These are phyloP conservation scores for Ceratonia siliqua DNA, from an alignment of 306 rosid species.

Conservation along the genomic window DNA sequence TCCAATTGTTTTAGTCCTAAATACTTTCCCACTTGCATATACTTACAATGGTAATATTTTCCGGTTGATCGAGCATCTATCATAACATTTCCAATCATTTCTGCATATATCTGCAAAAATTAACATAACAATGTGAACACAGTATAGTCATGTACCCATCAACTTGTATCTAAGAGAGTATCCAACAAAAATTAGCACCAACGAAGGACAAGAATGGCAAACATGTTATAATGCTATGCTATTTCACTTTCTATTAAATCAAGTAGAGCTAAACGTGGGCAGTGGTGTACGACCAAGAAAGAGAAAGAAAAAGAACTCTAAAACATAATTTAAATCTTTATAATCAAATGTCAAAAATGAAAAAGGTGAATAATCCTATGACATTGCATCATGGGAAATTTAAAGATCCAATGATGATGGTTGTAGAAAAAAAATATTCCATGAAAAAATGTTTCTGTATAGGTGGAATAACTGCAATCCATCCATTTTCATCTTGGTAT, in stretches of 20 bases:
- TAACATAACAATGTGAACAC: constrained; percentile 19
- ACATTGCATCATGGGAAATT: not conserved
- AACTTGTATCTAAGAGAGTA: not conserved
- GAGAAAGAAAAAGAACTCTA: too few species aligned
- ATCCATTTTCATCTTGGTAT: constrained; percentile 7
- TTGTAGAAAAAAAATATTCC: not conserved
- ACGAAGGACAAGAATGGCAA: not conserved
- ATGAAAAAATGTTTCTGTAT: not conserved
- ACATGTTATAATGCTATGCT: constrained; percentile 8
- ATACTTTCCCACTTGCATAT: constrained; percentile 17
- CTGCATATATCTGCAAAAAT: constrained; percentile 83
- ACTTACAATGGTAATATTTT: constrained; percentile 96
- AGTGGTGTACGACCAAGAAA: not conserved
- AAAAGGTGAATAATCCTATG: too few species aligned
- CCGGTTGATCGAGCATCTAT: constrained; percentile 97
- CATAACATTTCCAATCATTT: constrained; percentile 99
- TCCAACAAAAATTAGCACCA: not conserved
- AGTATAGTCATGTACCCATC: not conserved
- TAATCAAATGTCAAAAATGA: too few species aligned
- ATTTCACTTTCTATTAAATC: constrained; percentile 4
- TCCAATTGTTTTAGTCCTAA: not conserved
- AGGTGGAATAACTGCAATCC: constrained; percentile 19
- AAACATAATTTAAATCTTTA: too few species aligned
- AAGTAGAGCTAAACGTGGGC: not conserved
- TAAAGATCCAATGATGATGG: not conserved